Base-by-base conservation (phyloP, 2,329 filamentous ascomycete species). In the Colletotrichum chlorophyti region DNA sequence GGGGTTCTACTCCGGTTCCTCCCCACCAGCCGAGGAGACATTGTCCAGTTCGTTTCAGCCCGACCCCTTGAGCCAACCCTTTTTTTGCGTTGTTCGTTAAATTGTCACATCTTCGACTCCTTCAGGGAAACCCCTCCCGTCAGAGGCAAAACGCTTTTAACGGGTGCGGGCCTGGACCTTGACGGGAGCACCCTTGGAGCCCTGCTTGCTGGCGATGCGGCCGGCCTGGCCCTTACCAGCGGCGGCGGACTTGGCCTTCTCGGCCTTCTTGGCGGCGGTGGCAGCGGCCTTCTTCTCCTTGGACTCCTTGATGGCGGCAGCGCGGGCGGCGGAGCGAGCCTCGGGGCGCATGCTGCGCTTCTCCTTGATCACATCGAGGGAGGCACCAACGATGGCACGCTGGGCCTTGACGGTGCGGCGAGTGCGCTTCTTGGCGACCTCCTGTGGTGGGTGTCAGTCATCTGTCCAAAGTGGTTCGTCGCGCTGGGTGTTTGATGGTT, bases 291-390 rank as follows among this genome's bases (percentile, higher is more conserved):
- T 96, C 93, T 98, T 97, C 80, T 96, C 93, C 91, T 99, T 99
- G 83, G 88, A 91, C 78, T 96, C 93, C 86, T 94, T 94, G 84
- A 98, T 93, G 79, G 95, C 94, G 71, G 88, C 84, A 69, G 85
- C 83, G 76, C 95, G 94, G 76, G 93, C 93, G 73, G 95, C 95
- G 72, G 88, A 85, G 78, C 95, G 93, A 77, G 93, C 94, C 85
- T 98, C 95, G 71, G 95, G 95, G 79, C 95, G 92, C 86, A 92
- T 89, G 72, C 86, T 81, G 76, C 95, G 93, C 84, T 92, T 92
- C 89, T 99, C 95, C 90, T 97, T 98, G 88, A 99, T 98, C 76
- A 98, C 93, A 79, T 99, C 95, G 80, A 99, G 93, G 66, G 95
- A 97, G 70, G 95, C 95, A 87, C 95, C 95, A 72, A 99, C 95